These are phyloP conservation scores for Chenopodium berlandieri DNA, from an alignment of 148 eudicot genomes.

Conservation along the genomic window DNA sequence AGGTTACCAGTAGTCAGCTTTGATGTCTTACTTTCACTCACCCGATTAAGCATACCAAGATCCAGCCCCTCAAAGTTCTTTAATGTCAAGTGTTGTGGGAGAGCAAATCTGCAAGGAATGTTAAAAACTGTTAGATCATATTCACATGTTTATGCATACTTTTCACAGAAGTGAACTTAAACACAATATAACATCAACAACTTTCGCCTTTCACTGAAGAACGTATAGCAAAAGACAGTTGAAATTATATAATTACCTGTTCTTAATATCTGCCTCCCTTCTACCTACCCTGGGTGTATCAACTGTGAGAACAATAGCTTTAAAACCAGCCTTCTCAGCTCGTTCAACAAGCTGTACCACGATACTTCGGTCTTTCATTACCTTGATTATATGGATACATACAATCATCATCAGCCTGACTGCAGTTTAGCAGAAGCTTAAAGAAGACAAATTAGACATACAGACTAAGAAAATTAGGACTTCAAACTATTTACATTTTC, in stretches of 20 bases:
- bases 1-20: background rate
- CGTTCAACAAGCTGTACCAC: constrained; percentile 73
- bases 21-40: constrained; percentile 20
- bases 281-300: constrained; percentile 91
- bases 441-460: background rate
- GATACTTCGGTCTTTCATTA: constrained; percentile 60
- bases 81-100: constrained; percentile 63
- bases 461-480: background rate
- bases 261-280: constrained; percentile 94
- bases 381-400: constrained; percentile 34
- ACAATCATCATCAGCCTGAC: background rate
- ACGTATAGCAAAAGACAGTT: background rate
- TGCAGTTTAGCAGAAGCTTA: background rate
- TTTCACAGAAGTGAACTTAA: background rate
- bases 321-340: constrained; percentile 91
- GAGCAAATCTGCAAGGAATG: constrained; percentile 45
- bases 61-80: constrained; percentile 72
- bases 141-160: background rate
- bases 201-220: background rate
- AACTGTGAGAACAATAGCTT: constrained; percentile 88
- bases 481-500: background rate
- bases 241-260: constrained; percentile 47
- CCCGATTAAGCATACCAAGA: constrained; percentile 54
- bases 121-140: background rate
- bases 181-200: background rate